Conservation (phyloP, 1,139 yeast species). For the Yamadazyma triangularis region DNA sequence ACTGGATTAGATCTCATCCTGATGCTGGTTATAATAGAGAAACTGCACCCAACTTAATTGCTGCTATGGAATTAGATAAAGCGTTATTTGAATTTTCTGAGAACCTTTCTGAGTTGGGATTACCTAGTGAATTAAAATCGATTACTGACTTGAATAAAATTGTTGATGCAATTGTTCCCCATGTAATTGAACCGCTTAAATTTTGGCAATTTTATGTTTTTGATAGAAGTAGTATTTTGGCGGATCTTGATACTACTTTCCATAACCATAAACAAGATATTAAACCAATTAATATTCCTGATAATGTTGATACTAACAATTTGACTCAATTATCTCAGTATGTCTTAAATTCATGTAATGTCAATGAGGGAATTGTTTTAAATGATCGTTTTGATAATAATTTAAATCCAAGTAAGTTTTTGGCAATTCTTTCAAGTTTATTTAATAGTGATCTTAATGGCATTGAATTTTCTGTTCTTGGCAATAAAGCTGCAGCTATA, state of each 20-base stretch:
- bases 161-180: conserved; percentile 60
- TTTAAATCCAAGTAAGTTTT: conserved; percentile 48
- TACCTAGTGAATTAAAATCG: conserved; percentile 50
- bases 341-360: conserved; percentile 39
- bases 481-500: conserved; percentile 45
- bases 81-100: conserved; percentile 61
- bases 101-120: conserved; percentile 49
- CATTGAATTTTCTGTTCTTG: conserved; percentile 25
- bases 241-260: conserved; percentile 37
- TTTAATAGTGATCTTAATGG: conserved; percentile 31
- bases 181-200: conserved; percentile 62
- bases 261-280: conserved; percentile 18
- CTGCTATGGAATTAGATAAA: conserved; percentile 82
- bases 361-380: conserved; percentile 18
- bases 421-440: conserved; percentile 35
- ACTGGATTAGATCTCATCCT: conserved; percentile 81
- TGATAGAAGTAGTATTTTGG: conserved; percentile 39
- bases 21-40: conserved; percentile 82
- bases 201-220: conserved; percentile 90
- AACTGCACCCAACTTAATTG: conserved; percentile 82
- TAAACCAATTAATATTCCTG: conserved; percentile 27
- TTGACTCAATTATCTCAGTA: conserved; percentile 47
- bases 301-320: conserved; percentile 24
- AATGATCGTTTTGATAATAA: conserved; percentile 48
- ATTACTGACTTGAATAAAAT: conserved; percentile 54